Percentiles rank a stretch among this genome's conserved stretches.
phyloP scores from a whole-genome alignment of 345 rosid genomes.

The Gossypium ekmanianum region DNA sequence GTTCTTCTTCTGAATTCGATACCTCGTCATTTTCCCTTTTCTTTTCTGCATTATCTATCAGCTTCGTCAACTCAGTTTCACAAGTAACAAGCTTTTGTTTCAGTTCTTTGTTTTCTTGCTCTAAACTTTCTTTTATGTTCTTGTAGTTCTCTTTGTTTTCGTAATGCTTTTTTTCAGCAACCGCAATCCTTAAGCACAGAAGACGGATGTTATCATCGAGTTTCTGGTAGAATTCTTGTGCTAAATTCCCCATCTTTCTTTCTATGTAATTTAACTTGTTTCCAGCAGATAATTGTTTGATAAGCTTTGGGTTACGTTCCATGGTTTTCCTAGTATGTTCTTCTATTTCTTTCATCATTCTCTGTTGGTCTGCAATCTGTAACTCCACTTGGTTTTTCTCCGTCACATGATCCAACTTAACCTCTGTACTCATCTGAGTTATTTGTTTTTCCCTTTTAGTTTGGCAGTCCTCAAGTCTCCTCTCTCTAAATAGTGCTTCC shows the following conservation, averaged over 20 bases:
- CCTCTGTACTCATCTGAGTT: slow-evolving; percentile 22
- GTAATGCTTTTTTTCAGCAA: slow-evolving; percentile 61
- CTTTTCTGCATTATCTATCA: slow-evolving; percentile 21
- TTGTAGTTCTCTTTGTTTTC: slow-evolving; percentile 52
- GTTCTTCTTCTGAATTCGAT: slow-evolving; percentile 38
- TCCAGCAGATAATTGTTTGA: slow-evolving; percentile 36
- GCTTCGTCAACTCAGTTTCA: slow-evolving; percentile 35
- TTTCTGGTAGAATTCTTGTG: slow-evolving; percentile 54
- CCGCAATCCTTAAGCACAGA: slow-evolving; percentile 55
- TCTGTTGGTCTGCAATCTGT: slow-evolving; percentile 35
- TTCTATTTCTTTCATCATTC: slow-evolving; percentile 32
- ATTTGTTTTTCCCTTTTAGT: slow-evolving; percentile 19
- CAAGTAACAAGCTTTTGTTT: slow-evolving; percentile 16
- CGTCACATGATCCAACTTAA: slow-evolving; percentile 30
- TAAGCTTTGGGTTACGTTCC: slow-evolving; percentile 28
- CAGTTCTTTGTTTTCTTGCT: slow-evolving; percentile 36
- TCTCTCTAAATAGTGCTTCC: slow-evolving; percentile 25
- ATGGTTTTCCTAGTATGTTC: slow-evolving; percentile 28
- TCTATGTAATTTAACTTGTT: slow-evolving; percentile 36
- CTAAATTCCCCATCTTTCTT: slow-evolving; percentile 63
- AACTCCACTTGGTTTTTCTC: slow-evolving; percentile 30
- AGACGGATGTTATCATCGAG: slow-evolving; percentile 65
- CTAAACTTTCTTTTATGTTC: slow-evolving; percentile 31
- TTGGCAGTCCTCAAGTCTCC: slow-evolving; percentile 21
- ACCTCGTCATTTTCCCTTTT: slow-evolving; percentile 16